These are phyloP conservation scores for Magnusiomyces paraingens DNA, from an alignment of 1,139 yeast genomes.

Conservation along the genomic window DNA sequence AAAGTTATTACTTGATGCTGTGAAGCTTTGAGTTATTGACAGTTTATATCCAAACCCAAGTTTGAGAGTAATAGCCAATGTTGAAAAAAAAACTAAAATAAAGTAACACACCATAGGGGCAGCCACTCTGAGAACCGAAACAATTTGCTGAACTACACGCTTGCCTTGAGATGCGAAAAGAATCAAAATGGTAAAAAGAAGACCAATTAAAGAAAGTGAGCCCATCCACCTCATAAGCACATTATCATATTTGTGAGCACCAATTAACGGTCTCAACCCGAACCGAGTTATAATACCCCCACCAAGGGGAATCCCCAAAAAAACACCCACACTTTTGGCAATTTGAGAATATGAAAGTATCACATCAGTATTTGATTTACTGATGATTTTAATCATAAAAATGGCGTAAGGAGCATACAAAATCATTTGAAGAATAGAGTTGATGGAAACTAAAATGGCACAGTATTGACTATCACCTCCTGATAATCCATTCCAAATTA, in stretches of 20 bases:
- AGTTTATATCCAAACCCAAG: slow-evolving; percentile 39
- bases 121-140: slow-evolving; percentile 46
- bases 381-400: slow-evolving; percentile 33
- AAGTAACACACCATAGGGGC: slow-evolving; percentile 49
- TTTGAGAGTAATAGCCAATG: slow-evolving; percentile 29
- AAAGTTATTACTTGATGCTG: slow-evolving; percentile 53
- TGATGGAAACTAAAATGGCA: slow-evolving; percentile 47
- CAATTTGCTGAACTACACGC: slow-evolving; percentile 44
- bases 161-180: slow-evolving; percentile 52
- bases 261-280: slow-evolving; percentile 27
- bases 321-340: slow-evolving; percentile 48
- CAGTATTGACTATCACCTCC: slow-evolving; percentile 48
- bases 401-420: slow-evolving; percentile 51
- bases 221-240: slow-evolving; percentile 38
- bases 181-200: slow-evolving; percentile 47
- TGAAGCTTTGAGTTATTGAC: slow-evolving; percentile 48
- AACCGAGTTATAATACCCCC: slow-evolving; percentile 43
- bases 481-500: slow-evolving; percentile 53
- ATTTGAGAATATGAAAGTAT: slow-evolving; percentile 38
- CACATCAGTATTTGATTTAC: slow-evolving; percentile 17
- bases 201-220: slow-evolving; percentile 49
- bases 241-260: slow-evolving; percentile 32
- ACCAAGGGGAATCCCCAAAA: slow-evolving; percentile 50
- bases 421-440: slow-evolving; percentile 47
- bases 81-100: slow-evolving; percentile 43